Percentiles rank a stretch among this genome's conserved stretches.
phyloP scores from a whole-genome alignment of 2,329 filamentous ascomycete species.

The Talaromyces sp. region DNA sequence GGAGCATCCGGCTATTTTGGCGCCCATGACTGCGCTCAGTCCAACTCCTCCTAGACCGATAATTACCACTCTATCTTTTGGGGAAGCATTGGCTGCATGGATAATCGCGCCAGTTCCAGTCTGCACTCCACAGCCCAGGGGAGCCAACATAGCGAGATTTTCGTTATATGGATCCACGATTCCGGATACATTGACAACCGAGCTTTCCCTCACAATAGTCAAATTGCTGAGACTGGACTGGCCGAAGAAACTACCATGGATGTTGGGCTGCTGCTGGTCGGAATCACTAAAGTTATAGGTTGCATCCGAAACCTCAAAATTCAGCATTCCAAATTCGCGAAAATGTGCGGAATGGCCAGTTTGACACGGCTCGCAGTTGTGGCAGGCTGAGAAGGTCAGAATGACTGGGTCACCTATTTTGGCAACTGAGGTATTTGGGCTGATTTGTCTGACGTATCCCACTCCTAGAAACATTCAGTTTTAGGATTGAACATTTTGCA shows the following conservation, averaged over 20 bases:
- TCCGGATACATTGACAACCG: background rate
- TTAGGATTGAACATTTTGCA: background rate
- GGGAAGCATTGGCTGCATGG: conserved; percentile 32
- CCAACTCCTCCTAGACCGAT: conserved; percentile 46
- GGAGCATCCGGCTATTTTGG: conserved; percentile 37
- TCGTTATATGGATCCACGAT: conserved; percentile 16
- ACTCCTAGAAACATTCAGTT: conserved; percentile 16
- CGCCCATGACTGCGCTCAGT: conserved; percentile 43
- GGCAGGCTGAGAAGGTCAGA: conserved; percentile 46
- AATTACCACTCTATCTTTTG: conserved; percentile 35
- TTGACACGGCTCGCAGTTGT: conserved; percentile 43
- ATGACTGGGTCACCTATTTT: conserved; percentile 44
- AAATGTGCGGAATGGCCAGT: background rate
- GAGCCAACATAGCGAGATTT: conserved; percentile 37
- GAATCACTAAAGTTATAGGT: background rate
- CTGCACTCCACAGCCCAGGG: conserved; percentile 44
- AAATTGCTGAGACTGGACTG: background rate
- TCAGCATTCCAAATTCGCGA: background rate
- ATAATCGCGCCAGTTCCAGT: conserved; percentile 41
- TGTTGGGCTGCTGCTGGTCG: background rate
- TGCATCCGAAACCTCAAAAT: background rate
- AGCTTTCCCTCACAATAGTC: conserved; percentile 37
- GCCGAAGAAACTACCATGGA: background rate
- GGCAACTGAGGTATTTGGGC: conserved; percentile 37
- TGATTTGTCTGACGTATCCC: conserved; percentile 46